These are phyloP conservation scores for Boletus barrowsii DNA, from an alignment of 768 basidiomycete genomes.

Conservation along the genomic window DNA sequence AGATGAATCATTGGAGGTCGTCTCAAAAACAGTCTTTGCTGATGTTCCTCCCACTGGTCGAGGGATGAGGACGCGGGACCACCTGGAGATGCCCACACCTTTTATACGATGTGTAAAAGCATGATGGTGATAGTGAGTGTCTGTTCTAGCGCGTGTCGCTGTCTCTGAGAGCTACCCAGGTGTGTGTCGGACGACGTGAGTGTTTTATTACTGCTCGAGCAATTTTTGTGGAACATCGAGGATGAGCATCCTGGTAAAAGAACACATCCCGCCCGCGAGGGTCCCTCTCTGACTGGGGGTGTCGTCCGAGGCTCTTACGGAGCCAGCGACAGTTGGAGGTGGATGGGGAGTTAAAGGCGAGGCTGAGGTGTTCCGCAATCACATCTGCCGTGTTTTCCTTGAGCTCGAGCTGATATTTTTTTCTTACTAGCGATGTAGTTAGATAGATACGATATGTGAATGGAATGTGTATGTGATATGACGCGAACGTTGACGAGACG, in stretches of 20 bases:
- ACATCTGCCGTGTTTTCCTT: background rate
- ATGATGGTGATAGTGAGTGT: slow-evolving; percentile 7
- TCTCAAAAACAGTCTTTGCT: slow-evolving; percentile 94
- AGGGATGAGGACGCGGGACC: slow-evolving; percentile 89
- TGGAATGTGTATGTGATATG: too few species aligned
- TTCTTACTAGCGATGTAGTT: background rate
- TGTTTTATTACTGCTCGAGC: slow-evolving; percentile 17
- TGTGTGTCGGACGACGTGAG: slow-evolving; percentile 18
- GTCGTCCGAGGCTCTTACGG: slow-evolving; percentile 26
- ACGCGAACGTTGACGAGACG: background rate
- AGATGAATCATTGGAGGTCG: slow-evolving; percentile 44
- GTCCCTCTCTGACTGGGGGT: slow-evolving; percentile 34
- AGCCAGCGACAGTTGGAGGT: slow-evolving; percentile 52
- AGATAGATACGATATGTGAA: too few species aligned
- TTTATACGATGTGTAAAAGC: slow-evolving; percentile 5
- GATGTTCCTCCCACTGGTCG: slow-evolving; percentile 86
- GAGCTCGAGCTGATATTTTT: slow-evolving; percentile 2
- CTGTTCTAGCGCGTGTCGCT: background rate
- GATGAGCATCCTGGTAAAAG: slow-evolving; percentile 91
- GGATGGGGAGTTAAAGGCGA: slow-evolving; percentile 85
- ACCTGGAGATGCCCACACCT: slow-evolving; percentile 78
- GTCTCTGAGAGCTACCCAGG: slow-evolving; percentile 3
- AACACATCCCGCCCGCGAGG: slow-evolving; percentile 60
- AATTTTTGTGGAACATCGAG: slow-evolving; percentile 39
- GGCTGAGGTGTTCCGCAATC: slow-evolving; percentile 56